Evolutionary conservation across 2,329 filamentous ascomycete genomes (phyloP).

Genomic region (Trichoderma gracile): DNA sequence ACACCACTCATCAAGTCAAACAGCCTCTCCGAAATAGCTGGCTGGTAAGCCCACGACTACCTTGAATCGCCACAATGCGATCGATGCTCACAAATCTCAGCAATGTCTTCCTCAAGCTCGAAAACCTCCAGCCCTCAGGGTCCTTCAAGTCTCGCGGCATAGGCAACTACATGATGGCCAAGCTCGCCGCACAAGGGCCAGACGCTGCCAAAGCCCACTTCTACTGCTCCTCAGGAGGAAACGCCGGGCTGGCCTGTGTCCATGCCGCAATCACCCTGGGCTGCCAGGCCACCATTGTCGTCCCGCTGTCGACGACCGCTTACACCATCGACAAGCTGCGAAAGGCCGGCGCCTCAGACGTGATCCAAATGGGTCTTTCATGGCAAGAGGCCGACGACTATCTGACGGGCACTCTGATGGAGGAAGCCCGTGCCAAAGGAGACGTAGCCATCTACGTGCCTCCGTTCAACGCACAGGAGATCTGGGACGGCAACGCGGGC

Average conservation of each 20-base stretch:
- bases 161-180: conserved; percentile 65
- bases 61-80: no score
- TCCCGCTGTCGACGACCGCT: conserved; percentile 64
- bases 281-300: conserved; percentile 68
- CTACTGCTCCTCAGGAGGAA: conserved; percentile 73
- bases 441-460: conserved; percentile 59
- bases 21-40: conserved; percentile 32
- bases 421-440: conserved; percentile 33
- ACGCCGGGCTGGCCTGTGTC: conserved; percentile 79
- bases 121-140: conserved; percentile 77
- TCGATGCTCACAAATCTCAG: conserved; percentile 37
- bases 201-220: conserved; percentile 52
- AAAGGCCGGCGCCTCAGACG: conserved; percentile 60
- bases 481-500: conserved; percentile 65
- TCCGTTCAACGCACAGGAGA: conserved; percentile 65
- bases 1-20: conserved; percentile 68
- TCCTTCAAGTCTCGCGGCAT: conserved; percentile 83
- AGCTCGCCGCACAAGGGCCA: conserved; percentile 28
- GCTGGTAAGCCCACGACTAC: conserved; percentile 27
- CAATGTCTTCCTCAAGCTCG: conserved; percentile 80
- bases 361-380: conserved; percentile 65
- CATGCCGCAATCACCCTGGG: conserved; percentile 64
- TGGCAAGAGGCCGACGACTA: conserved; percentile 70
- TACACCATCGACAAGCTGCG: conserved; percentile 69
- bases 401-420: conserved; percentile 56